These are phyloP conservation scores for Claviceps digitariae DNA, from an alignment of 2,329 filamentous ascomycete genomes.

Conservation along the genomic window DNA sequence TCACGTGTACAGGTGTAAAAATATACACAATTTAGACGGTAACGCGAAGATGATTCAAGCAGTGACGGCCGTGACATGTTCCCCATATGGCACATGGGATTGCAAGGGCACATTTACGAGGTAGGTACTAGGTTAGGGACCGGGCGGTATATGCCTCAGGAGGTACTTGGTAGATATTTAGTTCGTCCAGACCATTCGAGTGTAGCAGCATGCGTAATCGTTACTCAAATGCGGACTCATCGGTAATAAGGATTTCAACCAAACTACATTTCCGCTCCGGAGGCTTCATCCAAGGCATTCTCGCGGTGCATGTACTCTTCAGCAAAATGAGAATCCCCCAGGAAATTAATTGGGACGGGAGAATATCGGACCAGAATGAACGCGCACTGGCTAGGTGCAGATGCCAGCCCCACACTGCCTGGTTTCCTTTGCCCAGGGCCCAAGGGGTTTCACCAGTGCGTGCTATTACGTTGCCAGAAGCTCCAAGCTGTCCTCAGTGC, in stretches of 20 bases:
- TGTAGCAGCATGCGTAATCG: too few relatives aligned
- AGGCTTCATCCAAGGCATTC: not conserved
- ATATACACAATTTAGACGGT: conserved; percentile 36
- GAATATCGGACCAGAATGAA: conserved; percentile 1
- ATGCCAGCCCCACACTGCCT: not conserved
- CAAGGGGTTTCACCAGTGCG: not conserved
- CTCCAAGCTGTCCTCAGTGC: conserved; percentile 32
- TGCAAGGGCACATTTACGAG: not conserved
- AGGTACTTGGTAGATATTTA: not conserved
- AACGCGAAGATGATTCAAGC: not conserved
- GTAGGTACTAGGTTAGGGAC: not conserved
- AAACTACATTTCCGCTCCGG: not conserved
- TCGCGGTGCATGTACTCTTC: not conserved
- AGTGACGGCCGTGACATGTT: not conserved
- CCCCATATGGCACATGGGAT: too few relatives aligned
- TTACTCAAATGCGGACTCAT: not conserved
- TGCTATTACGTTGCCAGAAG: conserved; percentile 14
- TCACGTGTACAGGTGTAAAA: conserved; percentile 39
- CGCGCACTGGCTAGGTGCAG: not conserved
- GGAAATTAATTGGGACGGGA: not conserved
- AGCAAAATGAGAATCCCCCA: not conserved
- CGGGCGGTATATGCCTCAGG: too few relatives aligned
- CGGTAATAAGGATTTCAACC: not conserved
- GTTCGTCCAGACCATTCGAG: not conserved
- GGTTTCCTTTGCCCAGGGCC: not conserved